Evolutionary conservation across 192 early-diverging fungal genomes (phyloP).

Genomic region (Coemansia sp.): DNA sequence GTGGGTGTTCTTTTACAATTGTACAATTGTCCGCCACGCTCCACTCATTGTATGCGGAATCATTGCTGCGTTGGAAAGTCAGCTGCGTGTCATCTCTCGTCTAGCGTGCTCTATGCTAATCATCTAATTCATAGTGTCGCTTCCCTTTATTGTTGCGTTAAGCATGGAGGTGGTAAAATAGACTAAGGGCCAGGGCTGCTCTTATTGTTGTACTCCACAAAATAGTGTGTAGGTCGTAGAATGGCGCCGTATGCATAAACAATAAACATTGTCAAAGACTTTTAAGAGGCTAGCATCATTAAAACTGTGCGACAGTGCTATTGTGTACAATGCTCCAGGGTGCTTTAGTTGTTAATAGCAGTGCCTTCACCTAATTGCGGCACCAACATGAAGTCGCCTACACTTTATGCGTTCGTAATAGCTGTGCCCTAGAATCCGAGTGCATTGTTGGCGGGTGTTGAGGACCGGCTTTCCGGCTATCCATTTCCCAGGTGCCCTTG

Average conservation of each 20-base stretch:
- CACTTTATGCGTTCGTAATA: no score
- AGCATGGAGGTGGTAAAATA: not conserved
- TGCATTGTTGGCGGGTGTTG: no score
- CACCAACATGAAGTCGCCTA: no score
- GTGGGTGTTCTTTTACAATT: not conserved
- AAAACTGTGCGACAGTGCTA: not conserved
- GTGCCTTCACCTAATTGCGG: no score
- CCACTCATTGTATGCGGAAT: not conserved
- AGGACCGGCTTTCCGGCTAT: no score
- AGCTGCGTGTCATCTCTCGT: not conserved
- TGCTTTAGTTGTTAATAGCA: not conserved
- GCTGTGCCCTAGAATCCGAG: no score
- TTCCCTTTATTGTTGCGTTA: not conserved
- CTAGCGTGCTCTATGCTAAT: not conserved
- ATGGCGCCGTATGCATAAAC: not conserved
- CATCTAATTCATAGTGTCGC: not conserved
- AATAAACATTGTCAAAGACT: not conserved
- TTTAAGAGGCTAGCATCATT: not conserved
- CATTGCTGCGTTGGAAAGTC: not conserved
- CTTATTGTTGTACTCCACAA: not conserved
- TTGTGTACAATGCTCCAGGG: not conserved
- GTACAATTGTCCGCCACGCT: slow-evolving; percentile 4
- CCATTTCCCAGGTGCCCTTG: no score
- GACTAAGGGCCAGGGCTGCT: not conserved
- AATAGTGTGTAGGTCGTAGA: not conserved